Evolutionary conservation across 2,329 filamentous ascomycete species (phyloP).

Genomic region (Ascochyta fabae): DNA sequence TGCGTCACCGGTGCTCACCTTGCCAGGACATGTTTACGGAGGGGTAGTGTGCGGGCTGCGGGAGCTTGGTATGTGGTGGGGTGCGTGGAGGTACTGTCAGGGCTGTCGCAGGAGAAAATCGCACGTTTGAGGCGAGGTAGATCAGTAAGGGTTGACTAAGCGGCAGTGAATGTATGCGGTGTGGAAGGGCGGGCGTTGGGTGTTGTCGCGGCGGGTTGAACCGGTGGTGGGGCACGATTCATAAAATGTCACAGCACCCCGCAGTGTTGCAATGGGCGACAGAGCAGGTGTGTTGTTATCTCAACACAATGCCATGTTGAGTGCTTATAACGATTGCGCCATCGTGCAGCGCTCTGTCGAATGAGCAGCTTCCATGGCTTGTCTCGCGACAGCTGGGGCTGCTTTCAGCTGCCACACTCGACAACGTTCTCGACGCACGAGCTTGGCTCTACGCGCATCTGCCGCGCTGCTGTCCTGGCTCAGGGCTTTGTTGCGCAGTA

Average conservation of each 20-base stretch:
- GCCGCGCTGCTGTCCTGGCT: conserved; percentile 6
- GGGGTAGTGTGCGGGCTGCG: conserved; percentile 33
- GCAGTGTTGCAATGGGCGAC: conserved; percentile 10
- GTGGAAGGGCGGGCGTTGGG: conserved; percentile 27
- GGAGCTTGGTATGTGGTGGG: conserved; percentile 26
- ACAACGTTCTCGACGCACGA: neutral
- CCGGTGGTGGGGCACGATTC: conserved; percentile 20
- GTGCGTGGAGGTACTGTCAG: conserved; percentile 17
- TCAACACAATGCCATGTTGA: neutral
- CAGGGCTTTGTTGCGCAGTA: neutral
- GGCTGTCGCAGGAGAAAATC: conserved; percentile 24
- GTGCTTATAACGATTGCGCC: conserved; percentile 3
- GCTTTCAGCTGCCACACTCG: conserved; percentile 1
- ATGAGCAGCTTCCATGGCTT: neutral
- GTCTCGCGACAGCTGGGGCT: neutral
- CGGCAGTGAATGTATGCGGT: conserved; percentile 31
- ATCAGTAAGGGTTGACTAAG: conserved; percentile 34
- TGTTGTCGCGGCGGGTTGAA: conserved; percentile 25
- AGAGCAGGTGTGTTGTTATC: neutral
- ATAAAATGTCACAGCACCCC: conserved; percentile 7
- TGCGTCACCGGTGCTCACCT: conserved; percentile 41
- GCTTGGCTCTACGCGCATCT: conserved; percentile 9
- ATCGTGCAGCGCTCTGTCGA: conserved; percentile 8
- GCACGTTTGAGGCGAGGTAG: conserved; percentile 18
- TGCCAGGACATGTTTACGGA: conserved; percentile 52